A percentile compares a stretch with the other conserved stretches of the same genome.
Conservation (phyloP, 2,329 filamentous ascomycete species). For the Fusarium marasasianum region DNA sequence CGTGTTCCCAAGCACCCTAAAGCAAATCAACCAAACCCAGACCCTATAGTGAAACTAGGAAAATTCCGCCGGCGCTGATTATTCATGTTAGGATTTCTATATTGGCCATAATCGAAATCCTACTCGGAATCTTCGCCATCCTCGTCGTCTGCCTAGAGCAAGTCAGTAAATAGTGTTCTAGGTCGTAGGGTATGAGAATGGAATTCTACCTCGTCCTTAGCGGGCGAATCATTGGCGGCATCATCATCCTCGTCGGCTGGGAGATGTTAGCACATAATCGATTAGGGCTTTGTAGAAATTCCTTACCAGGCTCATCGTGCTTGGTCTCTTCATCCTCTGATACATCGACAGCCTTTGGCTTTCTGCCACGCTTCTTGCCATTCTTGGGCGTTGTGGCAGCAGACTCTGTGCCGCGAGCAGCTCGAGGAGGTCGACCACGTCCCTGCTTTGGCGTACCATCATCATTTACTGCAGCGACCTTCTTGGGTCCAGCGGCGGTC, state of each 20-base stretch:
- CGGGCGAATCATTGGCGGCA: constrained; percentile 9
- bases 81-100: not conserved
- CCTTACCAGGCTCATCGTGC: constrained; percentile 1
- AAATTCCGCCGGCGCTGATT: not conserved
- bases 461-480: not conserved
- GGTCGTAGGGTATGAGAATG: constrained; percentile 32
- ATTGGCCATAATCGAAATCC: not conserved
- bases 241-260: constrained; percentile 34
- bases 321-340: constrained; percentile 19
- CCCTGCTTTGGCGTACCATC: constrained; percentile 26
- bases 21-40: not conserved
- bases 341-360: constrained; percentile 37
- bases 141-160: constrained; percentile 32
- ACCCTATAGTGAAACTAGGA: constrained; percentile 3
- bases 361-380: constrained; percentile 43
- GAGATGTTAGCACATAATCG: not conserved
- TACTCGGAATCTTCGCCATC: constrained; percentile 35
- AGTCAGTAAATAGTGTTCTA: constrained; percentile 44
- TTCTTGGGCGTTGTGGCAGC: constrained; percentile 30
- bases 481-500: constrained; percentile 19
- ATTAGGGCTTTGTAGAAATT: too few relatives aligned
- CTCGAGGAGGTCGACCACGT: constrained; percentile 46
- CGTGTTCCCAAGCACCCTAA: not conserved
- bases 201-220: constrained; percentile 44
- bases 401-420: constrained; percentile 16